phyloP scores from a whole-genome alignment of 805 yeast genomes.

The Cyberlindnera lachancei region DNA sequence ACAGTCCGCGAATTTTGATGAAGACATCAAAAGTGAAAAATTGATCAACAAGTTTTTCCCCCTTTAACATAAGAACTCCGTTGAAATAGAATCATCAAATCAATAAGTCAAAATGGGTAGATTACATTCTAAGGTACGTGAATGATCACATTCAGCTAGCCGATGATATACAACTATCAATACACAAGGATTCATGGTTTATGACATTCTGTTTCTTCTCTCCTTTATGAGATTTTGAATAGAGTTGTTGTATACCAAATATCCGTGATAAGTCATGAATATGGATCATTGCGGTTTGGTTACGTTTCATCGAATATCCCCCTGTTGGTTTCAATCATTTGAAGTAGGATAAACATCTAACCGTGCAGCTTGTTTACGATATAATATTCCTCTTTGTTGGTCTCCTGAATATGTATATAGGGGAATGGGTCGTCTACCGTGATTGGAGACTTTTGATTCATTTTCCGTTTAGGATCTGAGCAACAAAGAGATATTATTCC shows the following conservation, averaged over 20 bases:
- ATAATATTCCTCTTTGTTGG: neutral
- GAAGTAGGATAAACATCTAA: too few relatives aligned
- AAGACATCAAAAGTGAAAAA: constrained; percentile 6
- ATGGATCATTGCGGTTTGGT: constrained; percentile 21
- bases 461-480: constrained; percentile 3
- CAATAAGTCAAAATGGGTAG: constrained; percentile 90
- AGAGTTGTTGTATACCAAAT: too few relatives aligned
- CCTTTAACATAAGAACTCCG: neutral
- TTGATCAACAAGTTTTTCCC: constrained; percentile 11
- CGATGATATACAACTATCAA: too few relatives aligned
- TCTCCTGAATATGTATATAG: constrained; percentile 4
- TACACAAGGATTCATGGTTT: too few relatives aligned
- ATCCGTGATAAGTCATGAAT: constrained; percentile 21
- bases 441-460: constrained; percentile 8
- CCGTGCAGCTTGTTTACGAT: too few relatives aligned
- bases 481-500: neutral
- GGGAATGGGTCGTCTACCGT: too few relatives aligned
- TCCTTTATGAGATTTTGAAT: too few relatives aligned
- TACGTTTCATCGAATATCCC: too few relatives aligned
- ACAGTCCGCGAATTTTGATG: too few relatives aligned
- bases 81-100: constrained; percentile 13
- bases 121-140: constrained; percentile 95
- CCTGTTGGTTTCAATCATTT: too few relatives aligned
- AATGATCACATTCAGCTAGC: constrained; percentile 7
- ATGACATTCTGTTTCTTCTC: too few relatives aligned